A percentile compares a stretch with the other conserved stretches of the same genome.
These are phyloP conservation scores for Ophiostoma australiae DNA, from an alignment of 2,329 filamentous ascomycete species.

Conservation along the genomic window DNA sequence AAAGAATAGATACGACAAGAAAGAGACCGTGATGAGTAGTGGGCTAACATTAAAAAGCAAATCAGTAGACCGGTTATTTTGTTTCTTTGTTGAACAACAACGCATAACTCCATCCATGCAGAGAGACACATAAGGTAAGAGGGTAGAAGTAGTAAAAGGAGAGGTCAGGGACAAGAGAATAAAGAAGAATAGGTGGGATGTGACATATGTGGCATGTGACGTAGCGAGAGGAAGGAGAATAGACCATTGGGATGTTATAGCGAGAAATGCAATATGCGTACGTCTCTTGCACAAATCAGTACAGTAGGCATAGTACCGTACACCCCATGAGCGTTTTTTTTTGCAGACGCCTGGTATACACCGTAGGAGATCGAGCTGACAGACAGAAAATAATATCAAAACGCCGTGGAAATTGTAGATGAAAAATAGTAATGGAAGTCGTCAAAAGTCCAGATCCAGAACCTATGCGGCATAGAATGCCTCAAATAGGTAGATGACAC, in stretches of 20 bases:
- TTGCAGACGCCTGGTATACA: not conserved
- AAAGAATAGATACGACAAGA: not conserved
- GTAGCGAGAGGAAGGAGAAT: not conserved
- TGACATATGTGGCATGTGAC: not conserved
- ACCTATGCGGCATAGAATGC: conserved; percentile 50
- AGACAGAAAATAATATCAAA: not conserved
- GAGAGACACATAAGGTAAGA: conserved; percentile 22
- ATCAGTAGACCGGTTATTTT: conserved; percentile 14
- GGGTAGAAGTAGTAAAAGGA: not conserved
- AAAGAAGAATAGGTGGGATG: not conserved
- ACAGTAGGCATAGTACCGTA: not conserved
- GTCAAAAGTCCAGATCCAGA: not conserved
- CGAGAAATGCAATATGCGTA: not conserved
- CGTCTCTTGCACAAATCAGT: not conserved
- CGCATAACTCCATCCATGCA: conserved; percentile 29
- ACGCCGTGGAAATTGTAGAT: not conserved
- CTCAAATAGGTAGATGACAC: conserved; percentile 85
- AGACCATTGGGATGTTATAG: not conserved
- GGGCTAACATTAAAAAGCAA: conserved; percentile 14
- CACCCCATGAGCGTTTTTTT: not conserved
- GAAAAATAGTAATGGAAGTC: not conserved
- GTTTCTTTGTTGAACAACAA: conserved; percentile 25
- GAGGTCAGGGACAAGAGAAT: not conserved
- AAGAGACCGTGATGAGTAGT: conserved; percentile 9
- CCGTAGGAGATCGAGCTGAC: not conserved